Percentiles rank a stretch among this genome's conserved stretches.
phyloP scores from a whole-genome alignment of 306 rosid genomes.

The Cucurbita pepo region DNA sequence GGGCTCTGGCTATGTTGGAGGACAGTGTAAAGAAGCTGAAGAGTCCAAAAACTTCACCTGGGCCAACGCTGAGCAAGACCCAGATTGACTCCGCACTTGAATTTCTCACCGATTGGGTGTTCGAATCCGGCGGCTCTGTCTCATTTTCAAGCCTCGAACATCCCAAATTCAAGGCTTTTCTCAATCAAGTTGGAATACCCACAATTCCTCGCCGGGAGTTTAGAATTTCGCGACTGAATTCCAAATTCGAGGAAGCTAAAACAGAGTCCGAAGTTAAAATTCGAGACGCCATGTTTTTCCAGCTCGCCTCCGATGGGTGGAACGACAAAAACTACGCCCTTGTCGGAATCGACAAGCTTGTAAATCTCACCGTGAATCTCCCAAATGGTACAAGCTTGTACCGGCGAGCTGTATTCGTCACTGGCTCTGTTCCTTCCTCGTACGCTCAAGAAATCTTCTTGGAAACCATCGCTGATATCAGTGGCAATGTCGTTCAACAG shows the following conservation, averaged over 20 bases:
- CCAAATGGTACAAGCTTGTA: conserved; percentile 89
- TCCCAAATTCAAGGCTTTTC: conserved; percentile 73
- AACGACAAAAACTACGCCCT: conserved; percentile 21
- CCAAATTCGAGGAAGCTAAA: conserved; percentile 53
- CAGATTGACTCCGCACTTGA: conserved; percentile 63
- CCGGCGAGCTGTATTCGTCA: conserved; percentile 54
- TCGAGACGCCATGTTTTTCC: conserved; percentile 85
- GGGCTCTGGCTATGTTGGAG: conserved; percentile 82
- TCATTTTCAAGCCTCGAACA: conserved; percentile 66
- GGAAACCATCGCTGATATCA: conserved; percentile 82
- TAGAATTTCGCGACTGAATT: conserved; percentile 35
- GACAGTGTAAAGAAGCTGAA: conserved; percentile 91
- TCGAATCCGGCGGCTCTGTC: conserved; percentile 68
- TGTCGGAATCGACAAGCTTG: conserved; percentile 35
- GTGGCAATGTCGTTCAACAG: conserved; percentile 52
- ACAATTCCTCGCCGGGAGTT: conserved; percentile 43
- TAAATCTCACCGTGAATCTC: conserved; percentile 63
- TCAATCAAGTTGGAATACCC: conserved; percentile 67
- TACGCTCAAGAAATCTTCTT: conserved; percentile 77
- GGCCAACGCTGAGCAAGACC: conserved; percentile 42
- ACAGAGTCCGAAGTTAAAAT: conserved; percentile 67
- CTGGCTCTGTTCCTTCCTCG: conserved; percentile 49
- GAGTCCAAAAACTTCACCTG: conserved; percentile 82
- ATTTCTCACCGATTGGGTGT: conserved; percentile 70
- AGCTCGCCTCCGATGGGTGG: conserved; percentile 78